Evolutionary conservation across 108 stramenopile genomes (phyloP), one percentile per base, ranked within the genome.

Genomic region (Cyclotella kingstonii): DNA sequence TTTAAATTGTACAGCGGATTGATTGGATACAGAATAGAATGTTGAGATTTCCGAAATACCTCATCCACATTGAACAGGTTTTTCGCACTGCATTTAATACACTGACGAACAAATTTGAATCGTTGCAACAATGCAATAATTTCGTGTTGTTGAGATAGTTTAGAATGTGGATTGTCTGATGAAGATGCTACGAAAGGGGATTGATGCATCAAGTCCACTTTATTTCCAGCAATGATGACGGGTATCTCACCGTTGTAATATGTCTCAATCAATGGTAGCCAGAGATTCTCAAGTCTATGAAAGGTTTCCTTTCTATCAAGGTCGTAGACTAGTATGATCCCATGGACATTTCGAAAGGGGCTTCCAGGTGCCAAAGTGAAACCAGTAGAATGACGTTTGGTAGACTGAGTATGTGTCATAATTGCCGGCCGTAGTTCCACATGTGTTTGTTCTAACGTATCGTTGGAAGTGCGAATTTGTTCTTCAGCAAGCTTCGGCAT

Each of bases 21-120:
- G 17, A 91, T 80, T 14, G 86, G 90, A 66, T 81, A 91, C 4
- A 91, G 54, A 10, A 91, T 82, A 5, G 90, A 76, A 45, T 87
- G 79, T 45, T 87, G 84, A 4, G 86, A 78, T 46, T 88, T 91
- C n/a, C 73, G 54, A 47, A 87, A 87, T 14, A 91, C 76, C 50
- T 91, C 90, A 49, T 87, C 85, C 14, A 91, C 84, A 45, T 82
- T 68, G 19, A 86, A 54, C 31, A 91, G 58, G 42, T 81, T 82
- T 67, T 86, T 87, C 35, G 90, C 90, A 54, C 86, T 88, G 56
- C 86, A 87, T 62, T 88, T 87, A 70, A 91, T 86, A 52, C 83
- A 87, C 70, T 91, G 86, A 47, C 86, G 76, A 10, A 91, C 85
- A 57, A 91, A 91, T 28, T 81, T 77, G 59, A 91, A 91, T 46